Conservation (phyloP, 2,329 filamentous ascomycete genomes). For the Aspergillus clavatus region DNA sequence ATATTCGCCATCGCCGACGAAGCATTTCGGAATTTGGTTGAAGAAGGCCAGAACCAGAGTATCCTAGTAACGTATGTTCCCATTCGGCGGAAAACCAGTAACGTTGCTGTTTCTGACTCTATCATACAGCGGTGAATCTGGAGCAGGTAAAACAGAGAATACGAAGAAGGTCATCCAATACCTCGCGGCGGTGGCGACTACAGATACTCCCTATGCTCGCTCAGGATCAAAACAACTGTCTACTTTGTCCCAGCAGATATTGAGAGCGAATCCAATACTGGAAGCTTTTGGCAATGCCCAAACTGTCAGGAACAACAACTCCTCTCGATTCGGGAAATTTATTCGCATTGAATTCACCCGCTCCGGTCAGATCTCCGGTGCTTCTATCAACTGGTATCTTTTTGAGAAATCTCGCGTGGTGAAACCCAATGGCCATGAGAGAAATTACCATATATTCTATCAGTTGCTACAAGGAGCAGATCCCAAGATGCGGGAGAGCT, state of each 20-base stretch:
- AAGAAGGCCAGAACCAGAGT: slow-evolving; percentile 93
- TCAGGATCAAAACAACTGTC: slow-evolving; percentile 64
- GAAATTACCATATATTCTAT: slow-evolving; percentile 97
- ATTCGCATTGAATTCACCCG: slow-evolving; percentile 94
- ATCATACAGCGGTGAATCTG: slow-evolving; percentile 69
- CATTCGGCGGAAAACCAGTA: neutral
- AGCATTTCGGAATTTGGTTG: slow-evolving; percentile 90
- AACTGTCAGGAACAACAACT: slow-evolving; percentile 97
- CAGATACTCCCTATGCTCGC: slow-evolving; percentile 62
- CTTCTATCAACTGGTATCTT: slow-evolving; percentile 98
- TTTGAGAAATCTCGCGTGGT: slow-evolving; percentile 98
- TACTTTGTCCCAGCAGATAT: slow-evolving; percentile 91
- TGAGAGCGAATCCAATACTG: slow-evolving; percentile 92
- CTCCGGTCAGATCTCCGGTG: slow-evolving; percentile 84
- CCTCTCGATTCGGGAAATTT: slow-evolving; percentile 96
- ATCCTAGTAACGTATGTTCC: slow-evolving; percentile 75
- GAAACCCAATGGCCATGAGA: slow-evolving; percentile 76
- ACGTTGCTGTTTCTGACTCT: neutral
- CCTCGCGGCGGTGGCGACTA: slow-evolving; percentile 84
- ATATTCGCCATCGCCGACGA: slow-evolving; percentile 98
- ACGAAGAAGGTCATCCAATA: slow-evolving; percentile 99
- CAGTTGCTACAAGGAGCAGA: slow-evolving; percentile 86
- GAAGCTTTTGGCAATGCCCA: slow-evolving; percentile 98
- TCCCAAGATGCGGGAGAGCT: slow-evolving; percentile 64
- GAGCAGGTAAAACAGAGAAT: slow-evolving; percentile 97